phyloP scores from a whole-genome alignment of 305 asterid genomes.

The Ilex paraguariensis region DNA sequence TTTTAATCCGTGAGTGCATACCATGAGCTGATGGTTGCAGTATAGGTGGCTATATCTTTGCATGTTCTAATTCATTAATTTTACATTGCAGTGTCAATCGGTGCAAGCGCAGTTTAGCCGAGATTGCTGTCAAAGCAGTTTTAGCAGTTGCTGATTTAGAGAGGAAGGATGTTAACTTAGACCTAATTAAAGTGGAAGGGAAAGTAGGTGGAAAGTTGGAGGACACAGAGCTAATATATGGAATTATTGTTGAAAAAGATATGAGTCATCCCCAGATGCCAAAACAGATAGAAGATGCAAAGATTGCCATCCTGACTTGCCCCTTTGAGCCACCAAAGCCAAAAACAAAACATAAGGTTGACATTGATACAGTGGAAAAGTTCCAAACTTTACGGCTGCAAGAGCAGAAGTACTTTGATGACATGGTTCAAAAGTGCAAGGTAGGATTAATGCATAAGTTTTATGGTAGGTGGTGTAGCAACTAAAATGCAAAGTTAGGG shows the following conservation, averaged over 20 bases:
- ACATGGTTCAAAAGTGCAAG: slow-evolving; percentile 96
- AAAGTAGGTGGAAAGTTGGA: slow-evolving; percentile 96
- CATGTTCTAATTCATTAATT: slow-evolving; percentile 16
- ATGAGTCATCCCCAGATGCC: slow-evolving; percentile 99
- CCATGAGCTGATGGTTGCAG: too few relatives aligned
- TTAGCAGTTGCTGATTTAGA: slow-evolving; percentile 93
- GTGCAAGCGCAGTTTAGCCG: slow-evolving; percentile 89
- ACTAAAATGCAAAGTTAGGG: neutral
- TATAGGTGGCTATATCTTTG: neutral
- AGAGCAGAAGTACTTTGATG: slow-evolving; percentile 88
- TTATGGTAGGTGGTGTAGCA: neutral
- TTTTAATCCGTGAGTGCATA: too few relatives aligned
- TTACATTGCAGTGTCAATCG: slow-evolving; percentile 77
- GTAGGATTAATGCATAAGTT: slow-evolving; percentile 23
- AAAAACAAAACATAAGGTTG: slow-evolving; percentile 98
- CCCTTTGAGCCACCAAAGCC: slow-evolving; percentile 99
- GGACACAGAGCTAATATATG: slow-evolving; percentile 87
- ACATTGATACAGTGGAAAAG: slow-evolving; percentile 87
- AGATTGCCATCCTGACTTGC: slow-evolving; percentile 88
- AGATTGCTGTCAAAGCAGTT: slow-evolving; percentile 96
- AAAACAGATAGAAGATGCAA: slow-evolving; percentile 82
- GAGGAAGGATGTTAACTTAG: slow-evolving; percentile 90
- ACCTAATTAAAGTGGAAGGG: slow-evolving; percentile 91
- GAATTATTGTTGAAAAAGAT: slow-evolving; percentile 89
- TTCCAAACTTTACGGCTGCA: slow-evolving; percentile 76